These are phyloP conservation scores for Ophiobolus disseminans DNA, from an alignment of 2,329 filamentous ascomycete genomes.

Conservation along the genomic window DNA sequence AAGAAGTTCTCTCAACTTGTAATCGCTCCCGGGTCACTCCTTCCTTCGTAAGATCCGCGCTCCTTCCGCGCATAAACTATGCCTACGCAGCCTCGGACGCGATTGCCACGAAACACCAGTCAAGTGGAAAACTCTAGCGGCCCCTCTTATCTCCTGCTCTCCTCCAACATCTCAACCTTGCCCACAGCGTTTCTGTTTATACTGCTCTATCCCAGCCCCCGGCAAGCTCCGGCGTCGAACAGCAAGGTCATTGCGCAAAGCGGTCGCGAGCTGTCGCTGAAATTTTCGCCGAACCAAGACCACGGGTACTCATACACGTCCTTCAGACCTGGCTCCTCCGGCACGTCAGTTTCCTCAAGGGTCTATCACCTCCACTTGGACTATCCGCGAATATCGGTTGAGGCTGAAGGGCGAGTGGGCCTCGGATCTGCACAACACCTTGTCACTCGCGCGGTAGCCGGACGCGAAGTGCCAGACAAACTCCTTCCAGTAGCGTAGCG, in stretches of 20 bases:
- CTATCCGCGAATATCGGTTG: constrained; percentile 44
- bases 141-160: constrained; percentile 19
- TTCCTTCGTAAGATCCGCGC: neutral
- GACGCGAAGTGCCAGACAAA: constrained; percentile 37
- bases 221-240: constrained; percentile 35
- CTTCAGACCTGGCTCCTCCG: constrained; percentile 20
- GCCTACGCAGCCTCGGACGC: constrained; percentile 22
- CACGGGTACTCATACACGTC: constrained; percentile 22
- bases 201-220: constrained; percentile 10
- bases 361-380: constrained; percentile 39
- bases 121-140: constrained; percentile 22
- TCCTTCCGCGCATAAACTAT: constrained; percentile 1
- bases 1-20: too few species aligned
- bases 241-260: constrained; percentile 29
- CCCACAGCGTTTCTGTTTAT: constrained; percentile 7
- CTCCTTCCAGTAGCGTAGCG: constrained; percentile 26
- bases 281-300: constrained; percentile 35
- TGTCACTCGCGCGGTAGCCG: constrained; percentile 36
- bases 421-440: constrained; percentile 46
- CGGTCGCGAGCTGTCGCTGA: constrained; percentile 34
- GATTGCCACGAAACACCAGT: constrained; percentile 29
- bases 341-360: constrained; percentile 29
- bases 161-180: constrained; percentile 10
- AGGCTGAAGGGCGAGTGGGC: constrained; percentile 47
- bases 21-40: neutral